A percentile compares a stretch with the other conserved stretches of the same genome.
These are phyloP conservation scores for Podila verticillata DNA, from an alignment of 192 early-diverging fungal species.

Conservation along the genomic window DNA sequence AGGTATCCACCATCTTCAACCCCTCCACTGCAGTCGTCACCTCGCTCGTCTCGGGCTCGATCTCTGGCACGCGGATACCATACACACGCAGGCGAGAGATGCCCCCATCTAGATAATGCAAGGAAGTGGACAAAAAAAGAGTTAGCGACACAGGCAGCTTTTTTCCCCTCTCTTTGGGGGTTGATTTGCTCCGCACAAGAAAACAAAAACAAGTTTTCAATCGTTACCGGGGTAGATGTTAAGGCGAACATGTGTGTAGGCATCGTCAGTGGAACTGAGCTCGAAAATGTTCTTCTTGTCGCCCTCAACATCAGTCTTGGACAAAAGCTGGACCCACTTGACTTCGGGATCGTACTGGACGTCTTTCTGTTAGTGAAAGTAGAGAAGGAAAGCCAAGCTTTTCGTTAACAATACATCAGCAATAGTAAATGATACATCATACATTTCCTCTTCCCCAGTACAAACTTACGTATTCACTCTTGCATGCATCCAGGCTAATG, in stretches of 20 bases:
- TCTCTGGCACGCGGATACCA: constrained; percentile 63
- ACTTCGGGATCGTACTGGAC: constrained; percentile 47
- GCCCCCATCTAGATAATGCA: constrained; percentile 81
- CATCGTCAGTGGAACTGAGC: constrained; percentile 53
- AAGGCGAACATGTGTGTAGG: constrained; percentile 73
- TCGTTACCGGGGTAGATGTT: constrained; percentile 77
- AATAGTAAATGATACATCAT: not conserved
- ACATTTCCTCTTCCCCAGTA: constrained; percentile 18
- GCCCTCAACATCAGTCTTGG: constrained; percentile 71
- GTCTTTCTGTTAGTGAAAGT: constrained; percentile 17
- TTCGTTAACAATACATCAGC: too few species aligned
- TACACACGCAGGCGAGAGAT: constrained; percentile 85
- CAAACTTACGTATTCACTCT: constrained; percentile 57
- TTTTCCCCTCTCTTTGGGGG: too few species aligned
- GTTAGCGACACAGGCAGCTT: not conserved
- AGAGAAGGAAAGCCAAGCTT: not conserved
- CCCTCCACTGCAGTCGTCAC: constrained; percentile 27
- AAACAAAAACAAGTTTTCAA: too few species aligned
- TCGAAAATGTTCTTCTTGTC: constrained; percentile 79
- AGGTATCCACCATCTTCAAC: constrained; percentile 17
- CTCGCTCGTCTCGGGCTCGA: constrained; percentile 10
- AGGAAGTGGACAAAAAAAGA: constrained; percentile 23
- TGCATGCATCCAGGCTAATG: constrained; percentile 74
- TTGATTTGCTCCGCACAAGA: too few species aligned
- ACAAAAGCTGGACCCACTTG: constrained; percentile 63